Percentiles rank a stretch among this genome's conserved stretches.
These are phyloP conservation scores for Friedmanniomyces endolithicus DNA, from an alignment of 495 filamentous ascomycete species.

Conservation along the genomic window DNA sequence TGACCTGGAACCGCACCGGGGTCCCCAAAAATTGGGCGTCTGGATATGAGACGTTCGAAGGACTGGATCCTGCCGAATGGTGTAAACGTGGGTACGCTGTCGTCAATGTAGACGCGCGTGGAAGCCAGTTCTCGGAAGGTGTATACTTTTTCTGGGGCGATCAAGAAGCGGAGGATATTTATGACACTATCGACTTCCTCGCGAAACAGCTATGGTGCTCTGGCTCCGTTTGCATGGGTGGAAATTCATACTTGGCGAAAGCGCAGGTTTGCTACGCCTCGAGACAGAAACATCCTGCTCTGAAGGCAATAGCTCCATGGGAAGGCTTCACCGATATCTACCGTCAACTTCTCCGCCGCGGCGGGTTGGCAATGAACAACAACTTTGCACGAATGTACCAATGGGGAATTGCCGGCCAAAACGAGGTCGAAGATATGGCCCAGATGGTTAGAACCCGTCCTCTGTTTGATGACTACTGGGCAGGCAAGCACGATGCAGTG, in stretches of 20 bases:
- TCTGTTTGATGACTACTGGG: too few relatives aligned
- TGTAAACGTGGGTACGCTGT: constrained; percentile 35
- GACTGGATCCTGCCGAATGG: constrained; percentile 34
- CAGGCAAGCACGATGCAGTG: too few relatives aligned
- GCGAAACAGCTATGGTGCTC: constrained; percentile 35
- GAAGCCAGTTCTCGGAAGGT: constrained; percentile 32
- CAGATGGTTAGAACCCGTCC: too few relatives aligned
- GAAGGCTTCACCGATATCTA: constrained; percentile 4
- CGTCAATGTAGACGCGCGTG: constrained; percentile 36
- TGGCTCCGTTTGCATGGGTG: constrained; percentile 35
- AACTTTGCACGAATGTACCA: too few relatives aligned
- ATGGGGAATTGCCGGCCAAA: too few relatives aligned
- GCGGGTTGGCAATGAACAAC: too few relatives aligned
- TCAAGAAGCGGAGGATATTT: constrained; percentile 35
- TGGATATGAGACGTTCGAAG: constrained; percentile 35
- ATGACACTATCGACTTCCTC: constrained; percentile 36
- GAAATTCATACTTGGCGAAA: constrained; percentile 33
- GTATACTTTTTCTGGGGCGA: constrained; percentile 32
- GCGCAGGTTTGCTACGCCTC: constrained; percentile 21
- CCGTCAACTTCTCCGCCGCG: too few relatives aligned
- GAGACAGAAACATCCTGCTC: not conserved
- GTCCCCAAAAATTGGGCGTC: constrained; percentile 1
- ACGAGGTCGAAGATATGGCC: too few relatives aligned
- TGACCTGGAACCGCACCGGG: constrained; percentile 15
- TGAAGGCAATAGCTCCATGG: constrained; percentile 12